A percentile compares a stretch with the other conserved stretches of the same genome.
These are phyloP conservation scores for Mortierella sp. DNA, from an alignment of 371 early-diverging fungal species.

Conservation along the genomic window DNA sequence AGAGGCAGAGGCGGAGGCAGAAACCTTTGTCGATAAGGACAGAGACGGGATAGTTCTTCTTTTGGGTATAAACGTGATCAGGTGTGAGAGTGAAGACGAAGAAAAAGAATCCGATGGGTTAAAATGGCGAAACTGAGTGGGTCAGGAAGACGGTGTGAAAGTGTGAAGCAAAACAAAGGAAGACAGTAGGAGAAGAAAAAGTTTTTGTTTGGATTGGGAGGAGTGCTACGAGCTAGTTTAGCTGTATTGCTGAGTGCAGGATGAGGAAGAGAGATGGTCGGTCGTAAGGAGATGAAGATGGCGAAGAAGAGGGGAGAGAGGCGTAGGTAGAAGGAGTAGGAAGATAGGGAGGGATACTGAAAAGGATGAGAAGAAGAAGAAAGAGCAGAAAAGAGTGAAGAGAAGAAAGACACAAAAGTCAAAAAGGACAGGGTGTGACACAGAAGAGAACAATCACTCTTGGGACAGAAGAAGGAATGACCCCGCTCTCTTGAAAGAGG, in stretches of 20 bases:
- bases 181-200: background rate
- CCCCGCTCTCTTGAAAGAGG: too few species aligned
- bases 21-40: constrained; percentile 10
- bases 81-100: background rate
- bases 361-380: background rate
- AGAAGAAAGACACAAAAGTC: background rate
- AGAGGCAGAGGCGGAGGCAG: constrained; percentile 6
- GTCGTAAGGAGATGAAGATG: too few species aligned
- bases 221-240: background rate
- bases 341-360: background rate
- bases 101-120: background rate
- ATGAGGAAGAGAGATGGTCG: background rate
- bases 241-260: background rate
- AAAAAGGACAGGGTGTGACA: constrained; percentile 5
- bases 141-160: background rate
- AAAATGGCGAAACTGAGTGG: background rate
- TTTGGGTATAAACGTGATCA: background rate
- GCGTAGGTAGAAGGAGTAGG: background rate
- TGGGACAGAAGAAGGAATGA: background rate
- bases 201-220: background rate
- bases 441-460: background rate
- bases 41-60: constrained; percentile 8
- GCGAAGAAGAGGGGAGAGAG: background rate
- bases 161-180: background rate
- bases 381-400: background rate